Base-by-base conservation (phyloP, 2,329 filamentous ascomycete genomes). In the Aschersonia sp. region DNA sequence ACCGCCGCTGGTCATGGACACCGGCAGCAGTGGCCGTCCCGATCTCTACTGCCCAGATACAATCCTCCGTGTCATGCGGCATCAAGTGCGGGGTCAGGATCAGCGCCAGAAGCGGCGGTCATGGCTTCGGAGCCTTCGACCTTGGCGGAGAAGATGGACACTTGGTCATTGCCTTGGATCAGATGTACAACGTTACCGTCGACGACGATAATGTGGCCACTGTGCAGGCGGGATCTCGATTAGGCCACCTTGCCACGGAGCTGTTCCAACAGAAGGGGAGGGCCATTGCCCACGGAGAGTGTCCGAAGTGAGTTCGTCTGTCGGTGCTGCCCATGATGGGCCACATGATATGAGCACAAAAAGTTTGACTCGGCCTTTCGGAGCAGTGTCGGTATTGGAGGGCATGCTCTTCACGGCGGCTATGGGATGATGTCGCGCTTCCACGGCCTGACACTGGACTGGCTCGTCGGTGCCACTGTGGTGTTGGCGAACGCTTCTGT, bases 311-410 rank as follows among this genome's bases (percentile, higher is more conserved):
- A 43, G 40, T 20, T 6, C 43, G 5, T 30, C 60, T 75, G 52
- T 68, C 81, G 5, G 9, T 12, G 35, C 35, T 38, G 35, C 35
- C 35, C 6, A 7, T 12, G 12, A 38, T 7, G 35, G 35, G 35
- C 35, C 12, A 7, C 35, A 38, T 7, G 35, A 38, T 20, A 6
- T 43, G 20, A 12, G 9, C 6, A 6, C 40, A 12, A 6, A 43
- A 20, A 20, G 20, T 20, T 20, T 20, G 40, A 9, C 40, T 43
- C 40, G n/a, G 10, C 9, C 5, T 43, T 9, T 12, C 0, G 77
- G 76, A 4, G 78, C 78, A 1, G 77, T 0, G 77, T 82, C 1
- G 78, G 79, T 3, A 71, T 82, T 6, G 77, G 75, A 3, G 79
- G 75, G 0, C 60, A 81, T 12, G 70, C 71, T 0, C 55, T 80